Conservation (phyloP, 2,329 filamentous ascomycete genomes). For the Dendrostoma leiphaemia region DNA sequence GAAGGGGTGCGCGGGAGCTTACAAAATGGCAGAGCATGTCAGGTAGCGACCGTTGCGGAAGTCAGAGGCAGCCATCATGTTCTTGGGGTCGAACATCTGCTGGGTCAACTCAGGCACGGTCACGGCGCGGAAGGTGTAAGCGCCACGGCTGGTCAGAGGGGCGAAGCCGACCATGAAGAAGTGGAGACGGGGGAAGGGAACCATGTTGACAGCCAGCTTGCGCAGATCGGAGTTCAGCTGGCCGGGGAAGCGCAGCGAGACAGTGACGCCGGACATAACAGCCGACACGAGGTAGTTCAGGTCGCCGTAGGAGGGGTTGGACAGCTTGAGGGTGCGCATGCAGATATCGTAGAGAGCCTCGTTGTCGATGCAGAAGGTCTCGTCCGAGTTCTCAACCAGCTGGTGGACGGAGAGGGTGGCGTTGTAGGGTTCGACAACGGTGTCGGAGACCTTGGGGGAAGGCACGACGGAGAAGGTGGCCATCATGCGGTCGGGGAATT, state of each 20-base stretch:
- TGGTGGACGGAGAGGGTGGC: conserved; percentile 98
- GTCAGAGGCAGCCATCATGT: conserved; percentile 99
- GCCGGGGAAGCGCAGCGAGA: conserved; percentile 97
- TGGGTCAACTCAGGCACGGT: conserved; percentile 97
- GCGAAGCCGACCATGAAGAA: conserved; percentile 99
- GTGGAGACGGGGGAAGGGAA: conserved; percentile 99
- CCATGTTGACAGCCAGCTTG: conserved; percentile 99
- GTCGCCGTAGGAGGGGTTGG: conserved; percentile 97
- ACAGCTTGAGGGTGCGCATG: conserved; percentile 99
- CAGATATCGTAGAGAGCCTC: conserved; percentile 99
- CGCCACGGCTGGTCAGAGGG: conserved; percentile 82
- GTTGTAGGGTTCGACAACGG: conserved; percentile 99
- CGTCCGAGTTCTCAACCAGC: conserved; percentile 99
- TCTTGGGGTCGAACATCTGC: conserved; percentile 99
- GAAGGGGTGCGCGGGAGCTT: conserved; percentile 30
- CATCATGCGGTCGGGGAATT: conserved; percentile 99
- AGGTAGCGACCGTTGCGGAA: conserved; percentile 99
- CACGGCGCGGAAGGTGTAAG: conserved; percentile 95
- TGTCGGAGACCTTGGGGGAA: conserved; percentile 99
- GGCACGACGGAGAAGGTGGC: conserved; percentile 98
- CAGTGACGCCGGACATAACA: conserved; percentile 99
- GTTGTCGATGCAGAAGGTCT: conserved; percentile 99
- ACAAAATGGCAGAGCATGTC: conserved; percentile 99
- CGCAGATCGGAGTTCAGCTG: conserved; percentile 99
- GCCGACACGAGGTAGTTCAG: conserved; percentile 99